Percentiles rank a stretch among this genome's conserved stretches.
Evolutionary conservation across 768 basidiomycete genomes (phyloP).

Genomic region (Rickenella mellea): DNA sequence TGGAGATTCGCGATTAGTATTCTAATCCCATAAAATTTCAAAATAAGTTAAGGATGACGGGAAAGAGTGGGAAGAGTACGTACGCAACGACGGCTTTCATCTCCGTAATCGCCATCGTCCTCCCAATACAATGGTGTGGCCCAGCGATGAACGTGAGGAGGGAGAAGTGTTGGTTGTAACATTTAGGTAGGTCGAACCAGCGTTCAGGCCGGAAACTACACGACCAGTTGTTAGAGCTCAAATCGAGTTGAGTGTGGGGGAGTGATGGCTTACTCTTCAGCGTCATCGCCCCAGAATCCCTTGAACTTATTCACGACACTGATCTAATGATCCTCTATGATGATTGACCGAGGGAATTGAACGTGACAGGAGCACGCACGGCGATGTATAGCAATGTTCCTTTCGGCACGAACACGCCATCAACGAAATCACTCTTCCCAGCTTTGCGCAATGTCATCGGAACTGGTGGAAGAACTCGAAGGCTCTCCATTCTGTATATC

Average conservation of each 20-base stretch:
- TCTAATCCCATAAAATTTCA: no score
- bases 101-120: constrained; percentile 38
- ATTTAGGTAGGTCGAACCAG: constrained; percentile 31
- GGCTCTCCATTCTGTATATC: constrained; percentile 11
- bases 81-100: constrained; percentile 31
- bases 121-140: constrained; percentile 38
- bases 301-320: constrained; percentile 35
- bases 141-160: constrained; percentile 34
- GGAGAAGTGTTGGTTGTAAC: constrained; percentile 26
- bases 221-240: no score
- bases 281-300: constrained; percentile 40
- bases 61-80: no score
- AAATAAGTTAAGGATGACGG: no score
- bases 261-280: no score
- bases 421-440: constrained; percentile 14
- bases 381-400: constrained; percentile 34
- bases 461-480: constrained; percentile 14
- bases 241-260: no score
- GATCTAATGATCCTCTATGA: no score
- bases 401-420: constrained; percentile 33
- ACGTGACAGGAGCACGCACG: no score
- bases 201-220: constrained; percentile 37
- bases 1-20: constrained; percentile 34
- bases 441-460: constrained; percentile 13
- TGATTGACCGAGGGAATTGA: no score